Evolutionary conservation across 1,284 basidiomycete genomes (phyloP).

Genomic region (Tetrapyrgos nigripes): DNA sequence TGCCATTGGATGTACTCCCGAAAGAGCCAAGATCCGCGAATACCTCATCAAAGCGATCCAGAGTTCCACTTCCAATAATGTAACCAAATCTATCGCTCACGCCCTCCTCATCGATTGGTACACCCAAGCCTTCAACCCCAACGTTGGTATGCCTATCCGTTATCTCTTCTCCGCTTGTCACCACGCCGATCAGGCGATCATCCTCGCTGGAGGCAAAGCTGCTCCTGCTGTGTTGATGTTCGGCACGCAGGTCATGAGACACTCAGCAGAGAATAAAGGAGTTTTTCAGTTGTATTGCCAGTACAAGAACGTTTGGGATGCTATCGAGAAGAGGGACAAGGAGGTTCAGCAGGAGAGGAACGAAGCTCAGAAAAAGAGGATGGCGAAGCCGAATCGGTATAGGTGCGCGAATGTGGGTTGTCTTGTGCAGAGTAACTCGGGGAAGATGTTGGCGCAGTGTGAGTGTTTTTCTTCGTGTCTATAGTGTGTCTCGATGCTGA

Average conservation of each 20-base stretch:
- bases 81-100: conserved; percentile 21
- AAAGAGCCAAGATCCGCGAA: conserved; percentile 12
- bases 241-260: neutral
- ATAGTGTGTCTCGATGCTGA: conserved; percentile 1
- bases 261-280: neutral
- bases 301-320: conserved; percentile 30
- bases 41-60: conserved; percentile 23
- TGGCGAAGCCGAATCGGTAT: conserved; percentile 35
- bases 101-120: conserved; percentile 32
- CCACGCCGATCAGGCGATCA: conserved; percentile 31
- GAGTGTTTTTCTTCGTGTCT: conserved; percentile 6
- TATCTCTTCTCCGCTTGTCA: conserved; percentile 35
- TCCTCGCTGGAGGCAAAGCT: conserved; percentile 13
- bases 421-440: conserved; percentile 32
- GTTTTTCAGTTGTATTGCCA: conserved; percentile 22
- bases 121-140: conserved; percentile 5
- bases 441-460: conserved; percentile 33
- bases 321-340: conserved; percentile 23
- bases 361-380: conserved; percentile 30
- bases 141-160: conserved; percentile 19
- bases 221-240: conserved; percentile 23
- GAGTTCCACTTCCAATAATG: conserved; percentile 5
- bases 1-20: conserved; percentile 10
- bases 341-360: conserved; percentile 23
- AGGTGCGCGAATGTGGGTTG: conserved; percentile 36